A percentile compares a stretch with the other conserved stretches of the same genome.
Conservation (phyloP, 1,284 basidiomycete species). For the Veloporphyrellus conicus region DNA sequence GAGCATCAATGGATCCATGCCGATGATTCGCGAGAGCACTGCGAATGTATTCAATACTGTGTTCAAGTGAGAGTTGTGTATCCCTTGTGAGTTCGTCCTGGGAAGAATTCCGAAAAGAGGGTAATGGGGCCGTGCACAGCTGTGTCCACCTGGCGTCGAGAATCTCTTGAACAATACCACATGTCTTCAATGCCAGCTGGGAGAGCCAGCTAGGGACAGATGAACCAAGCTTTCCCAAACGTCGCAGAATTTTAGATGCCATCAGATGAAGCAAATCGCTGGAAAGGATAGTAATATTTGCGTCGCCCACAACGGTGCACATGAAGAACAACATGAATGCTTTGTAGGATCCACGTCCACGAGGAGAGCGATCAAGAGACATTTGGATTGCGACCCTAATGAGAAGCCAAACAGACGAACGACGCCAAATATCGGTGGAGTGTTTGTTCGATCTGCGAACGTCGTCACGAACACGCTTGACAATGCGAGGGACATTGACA, state of each 20-base stretch:
- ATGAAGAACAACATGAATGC: neutral
- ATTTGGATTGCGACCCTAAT: neutral
- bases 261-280: neutral
- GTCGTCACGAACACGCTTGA: too few relatives aligned
- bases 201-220: neutral
- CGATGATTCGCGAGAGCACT: slow-evolving; percentile 4
- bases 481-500: too few relatives aligned
- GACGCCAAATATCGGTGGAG: neutral
- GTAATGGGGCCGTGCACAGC: neutral
- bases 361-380: neutral
- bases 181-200: neutral
- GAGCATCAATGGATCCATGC: neutral
- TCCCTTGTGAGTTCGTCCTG: neutral
- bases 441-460: too few relatives aligned
- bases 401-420: neutral
- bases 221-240: neutral
- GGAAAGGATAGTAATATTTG: neutral
- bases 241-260: neutral
- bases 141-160: neutral
- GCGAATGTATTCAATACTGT: too few relatives aligned
- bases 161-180: neutral
- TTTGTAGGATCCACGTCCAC: neutral
- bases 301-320: neutral
- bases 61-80: neutral
- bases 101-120: neutral